Conservation (phyloP, 768 basidiomycete genomes). For the Cytidiella melzeri region DNA sequence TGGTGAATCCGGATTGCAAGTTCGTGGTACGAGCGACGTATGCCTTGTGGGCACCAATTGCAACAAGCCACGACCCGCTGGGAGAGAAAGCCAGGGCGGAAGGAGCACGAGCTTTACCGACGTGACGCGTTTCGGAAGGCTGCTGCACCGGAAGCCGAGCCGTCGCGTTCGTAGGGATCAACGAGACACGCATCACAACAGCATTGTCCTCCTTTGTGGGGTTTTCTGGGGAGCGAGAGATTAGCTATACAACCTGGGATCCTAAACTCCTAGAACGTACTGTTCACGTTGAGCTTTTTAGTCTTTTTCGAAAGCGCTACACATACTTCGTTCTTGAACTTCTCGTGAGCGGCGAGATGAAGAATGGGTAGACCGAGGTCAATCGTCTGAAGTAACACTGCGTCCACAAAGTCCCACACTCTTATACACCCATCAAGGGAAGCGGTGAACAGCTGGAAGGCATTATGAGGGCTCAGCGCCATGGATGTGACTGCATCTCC, state of each 20-base stretch:
- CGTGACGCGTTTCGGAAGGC: conserved; percentile 42
- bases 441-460: conserved; percentile 84
- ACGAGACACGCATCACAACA: conserved; percentile 56
- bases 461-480: conserved; percentile 76
- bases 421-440: conserved; percentile 79
- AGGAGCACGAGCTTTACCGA: conserved; percentile 65
- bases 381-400: conserved; percentile 68
- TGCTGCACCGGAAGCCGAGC: conserved; percentile 35
- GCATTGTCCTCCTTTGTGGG: conserved; percentile 43
- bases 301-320: conserved; percentile 52
- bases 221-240: conserved; percentile 10
- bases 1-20: conserved; percentile 63
- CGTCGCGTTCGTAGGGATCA: conserved; percentile 41
- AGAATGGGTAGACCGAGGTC: conserved; percentile 64
- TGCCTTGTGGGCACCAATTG: conserved; percentile 68
- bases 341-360: conserved; percentile 64
- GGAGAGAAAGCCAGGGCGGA: conserved; percentile 67
- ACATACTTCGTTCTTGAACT: conserved; percentile 63
- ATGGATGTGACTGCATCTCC: conserved; percentile 64
- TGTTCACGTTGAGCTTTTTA: conserved; percentile 35
- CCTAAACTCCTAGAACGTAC: conserved; percentile 17
- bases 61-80: conserved; percentile 74
- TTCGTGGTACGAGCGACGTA: conserved; percentile 61
- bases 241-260: neutral
- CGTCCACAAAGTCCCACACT: conserved; percentile 94